These are phyloP conservation scores for Diaporthe velutina DNA, from an alignment of 2,329 filamentous ascomycete genomes.

Conservation along the genomic window DNA sequence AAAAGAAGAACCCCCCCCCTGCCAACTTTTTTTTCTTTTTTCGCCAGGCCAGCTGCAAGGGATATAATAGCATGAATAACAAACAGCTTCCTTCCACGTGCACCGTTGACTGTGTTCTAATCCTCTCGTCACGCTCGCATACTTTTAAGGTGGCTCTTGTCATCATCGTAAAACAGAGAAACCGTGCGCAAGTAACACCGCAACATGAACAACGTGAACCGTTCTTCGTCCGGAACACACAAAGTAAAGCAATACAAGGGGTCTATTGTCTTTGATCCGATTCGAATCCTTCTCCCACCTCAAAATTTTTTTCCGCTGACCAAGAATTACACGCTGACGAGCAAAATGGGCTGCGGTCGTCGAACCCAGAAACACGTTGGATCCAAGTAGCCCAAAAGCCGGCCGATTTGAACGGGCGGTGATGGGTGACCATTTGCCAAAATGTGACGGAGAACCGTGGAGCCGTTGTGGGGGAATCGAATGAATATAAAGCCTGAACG, in stretches of 20 bases:
- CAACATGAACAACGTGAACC: neutral
- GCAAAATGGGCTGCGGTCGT: neutral
- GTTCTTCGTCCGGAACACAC: constrained; percentile 1
- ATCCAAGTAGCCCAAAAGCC: neutral
- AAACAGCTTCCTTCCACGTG: neutral
- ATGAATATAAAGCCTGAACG: constrained; percentile 1
- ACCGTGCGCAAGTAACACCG: neutral
- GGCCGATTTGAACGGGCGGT: neutral
- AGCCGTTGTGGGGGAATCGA: neutral
- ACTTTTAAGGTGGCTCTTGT: constrained; percentile 19
- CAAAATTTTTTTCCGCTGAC: neutral
- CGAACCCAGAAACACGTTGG: neutral
- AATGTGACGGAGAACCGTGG: neutral
- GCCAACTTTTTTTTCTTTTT: constrained; percentile 19
- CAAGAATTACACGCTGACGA: constrained; percentile 4
- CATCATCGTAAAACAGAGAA: constrained; percentile 27
- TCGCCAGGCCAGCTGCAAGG: constrained; percentile 23
- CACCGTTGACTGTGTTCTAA: constrained; percentile 2
- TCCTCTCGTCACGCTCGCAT: neutral
- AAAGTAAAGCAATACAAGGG: constrained; percentile 7
- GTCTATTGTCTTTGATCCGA: constrained; percentile 5
- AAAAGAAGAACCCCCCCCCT: too few relatives aligned
- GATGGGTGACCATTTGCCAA: neutral
- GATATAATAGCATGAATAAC: neutral
- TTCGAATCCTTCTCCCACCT: neutral